phyloP scores from a whole-genome alignment of 2,329 filamentous ascomycete genomes.

The Arthroderma sp. region DNA sequence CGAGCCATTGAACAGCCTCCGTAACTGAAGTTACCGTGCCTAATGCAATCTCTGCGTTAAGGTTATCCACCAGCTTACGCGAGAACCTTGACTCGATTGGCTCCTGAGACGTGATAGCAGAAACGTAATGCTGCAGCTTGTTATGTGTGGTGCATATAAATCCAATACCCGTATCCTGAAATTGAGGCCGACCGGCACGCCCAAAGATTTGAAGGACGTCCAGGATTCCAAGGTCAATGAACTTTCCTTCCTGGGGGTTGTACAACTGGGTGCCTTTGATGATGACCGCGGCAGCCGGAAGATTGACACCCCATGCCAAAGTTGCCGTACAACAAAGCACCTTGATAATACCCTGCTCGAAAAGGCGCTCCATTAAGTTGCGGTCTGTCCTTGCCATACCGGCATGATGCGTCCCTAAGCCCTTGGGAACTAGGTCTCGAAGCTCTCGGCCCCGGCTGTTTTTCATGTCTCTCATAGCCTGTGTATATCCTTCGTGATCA shows the following conservation, averaged over 20 bases:
- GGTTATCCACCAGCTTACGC: conserved; percentile 81
- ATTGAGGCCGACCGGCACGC: conserved; percentile 93
- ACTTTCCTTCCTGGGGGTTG: conserved; percentile 90
- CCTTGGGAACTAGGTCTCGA: conserved; percentile 76
- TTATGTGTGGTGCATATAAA: conserved; percentile 98
- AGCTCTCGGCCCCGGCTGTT: conserved; percentile 74
- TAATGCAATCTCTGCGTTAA: conserved; percentile 87
- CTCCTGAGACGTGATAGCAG: conserved; percentile 85
- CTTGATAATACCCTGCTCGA: conserved; percentile 82
- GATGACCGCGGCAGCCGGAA: conserved; percentile 88
- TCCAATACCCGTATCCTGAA: conserved; percentile 92
- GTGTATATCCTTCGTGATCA: conserved; percentile 64
- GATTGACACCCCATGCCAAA: conserved; percentile 95
- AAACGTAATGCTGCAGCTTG: conserved; percentile 79
- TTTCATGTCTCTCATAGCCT: conserved; percentile 72
- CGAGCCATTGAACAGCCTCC: conserved; percentile 93
- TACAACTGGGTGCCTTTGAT: conserved; percentile 98
- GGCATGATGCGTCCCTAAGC: conserved; percentile 88
- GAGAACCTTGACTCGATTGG: conserved; percentile 98
- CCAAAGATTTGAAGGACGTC: conserved; percentile 98
- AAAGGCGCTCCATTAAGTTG: conserved; percentile 89
- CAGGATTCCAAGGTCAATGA: conserved; percentile 87
- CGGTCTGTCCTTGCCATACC: conserved; percentile 91
- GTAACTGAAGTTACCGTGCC: conserved; percentile 90
- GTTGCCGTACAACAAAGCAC: conserved; percentile 97